Base-by-base conservation (phyloP, 345 rosid species). In the Chamaenerion angustifolium region DNA sequence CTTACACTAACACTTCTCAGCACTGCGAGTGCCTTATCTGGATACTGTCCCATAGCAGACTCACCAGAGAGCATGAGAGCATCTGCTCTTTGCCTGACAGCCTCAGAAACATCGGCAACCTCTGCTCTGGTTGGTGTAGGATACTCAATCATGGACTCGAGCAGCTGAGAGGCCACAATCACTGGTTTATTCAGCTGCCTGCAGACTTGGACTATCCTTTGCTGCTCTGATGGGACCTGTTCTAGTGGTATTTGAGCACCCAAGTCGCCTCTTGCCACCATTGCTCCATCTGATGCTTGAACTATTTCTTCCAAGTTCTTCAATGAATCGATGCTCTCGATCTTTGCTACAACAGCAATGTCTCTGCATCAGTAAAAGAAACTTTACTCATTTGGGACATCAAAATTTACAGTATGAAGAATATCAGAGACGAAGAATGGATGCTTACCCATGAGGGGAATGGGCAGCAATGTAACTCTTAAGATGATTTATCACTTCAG, bases 71-170 rank as follows among this genome's bases (percentile, higher is more conserved):
- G 94, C 97, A 88, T 88, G 62, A 88, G 66, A 49, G 94, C 99
- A 71, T 93, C 99, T 16, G 99, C 78, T 64, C 95, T 67, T 70
- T 93, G 99, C 71, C 99, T 81, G 49, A 93, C 95, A 18, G 99
- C 97, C 65, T 93, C 99, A 12, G 99, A 93, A 37, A 93, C 95
- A 61, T 93, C 97, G 3, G 99, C 97, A 52, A 93, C 99, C 76
- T 93, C 97, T 16, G 99, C 99, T 69, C 99, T 79, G 45, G 99
- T 93, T 40, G 99, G 97, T 40, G 99, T 93, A 55, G 99, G 99
- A 71, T 85, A 88, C 56, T 93, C 99, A 45, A 93, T 85, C 99
- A 93, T 93, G 16, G 99, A 93, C 63, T 93, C 99, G 1, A 93
- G 94, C 42, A 93, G 68, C 63, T 93, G 97, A 12, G 99, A 93